These are phyloP conservation scores for Pichia paraexigua DNA, from an alignment of 805 yeast genomes.

Conservation along the genomic window DNA sequence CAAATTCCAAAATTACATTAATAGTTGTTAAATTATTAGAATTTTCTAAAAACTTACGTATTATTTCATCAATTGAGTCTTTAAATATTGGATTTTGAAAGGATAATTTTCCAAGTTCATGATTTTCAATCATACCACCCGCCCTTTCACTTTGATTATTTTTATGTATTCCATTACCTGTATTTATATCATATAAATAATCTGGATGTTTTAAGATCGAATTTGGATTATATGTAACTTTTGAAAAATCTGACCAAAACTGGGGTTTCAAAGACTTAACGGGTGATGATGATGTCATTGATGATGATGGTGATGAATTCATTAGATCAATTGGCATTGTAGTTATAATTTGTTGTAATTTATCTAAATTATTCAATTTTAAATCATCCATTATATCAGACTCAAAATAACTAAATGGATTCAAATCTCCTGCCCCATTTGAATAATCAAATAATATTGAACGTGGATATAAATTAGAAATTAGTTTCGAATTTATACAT, in stretches of 20 bases:
- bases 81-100: neutral
- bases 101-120: conserved; percentile 41
- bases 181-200: conserved; percentile 48
- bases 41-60: conserved; percentile 60
- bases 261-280: conserved; percentile 29
- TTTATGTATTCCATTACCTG: conserved; percentile 17
- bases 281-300: neutral
- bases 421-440: conserved; percentile 69
- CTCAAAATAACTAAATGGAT: conserved; percentile 41
- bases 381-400: conserved; percentile 13
- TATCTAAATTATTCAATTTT: conserved; percentile 1
- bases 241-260: conserved; percentile 78
- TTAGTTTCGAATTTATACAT: conserved; percentile 30
- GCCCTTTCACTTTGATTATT: conserved; percentile 23
- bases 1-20: conserved; percentile 61
- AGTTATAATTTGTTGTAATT: conserved; percentile 54
- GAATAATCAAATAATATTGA: conserved; percentile 72
- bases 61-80: conserved; percentile 49
- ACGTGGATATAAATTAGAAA: conserved; percentile 67
- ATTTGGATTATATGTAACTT: conserved; percentile 57
- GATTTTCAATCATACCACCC: conserved; percentile 32
- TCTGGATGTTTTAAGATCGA: conserved; percentile 45
- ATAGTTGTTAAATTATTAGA: conserved; percentile 72
- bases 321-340: neutral
- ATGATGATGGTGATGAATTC: neutral